Evolutionary conservation across 2,329 filamentous ascomycete genomes (phyloP), one percentile per base, ranked within the genome.

Genomic region (Ceratocystis lukuohia): DNA sequence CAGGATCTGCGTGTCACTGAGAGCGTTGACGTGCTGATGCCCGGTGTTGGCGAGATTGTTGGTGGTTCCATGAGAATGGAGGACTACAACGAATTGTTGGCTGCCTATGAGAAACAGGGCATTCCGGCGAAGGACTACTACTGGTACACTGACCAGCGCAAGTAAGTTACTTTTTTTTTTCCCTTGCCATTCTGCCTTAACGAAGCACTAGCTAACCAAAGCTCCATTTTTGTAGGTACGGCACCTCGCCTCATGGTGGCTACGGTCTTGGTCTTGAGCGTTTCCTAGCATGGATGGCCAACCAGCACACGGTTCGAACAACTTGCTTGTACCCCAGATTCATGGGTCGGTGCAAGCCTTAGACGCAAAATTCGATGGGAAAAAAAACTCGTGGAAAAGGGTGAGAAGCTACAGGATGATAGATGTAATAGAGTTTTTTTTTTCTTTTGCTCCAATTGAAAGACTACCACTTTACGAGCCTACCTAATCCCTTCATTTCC

Each of bases 61-160:
- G 93, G 94, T 69, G 94, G 93, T 4, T 91, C 86, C 71, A 97
- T 99, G 93, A 91, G 94, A 76, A 95, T 96, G 84, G 86, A 92
- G 74, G 86, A 89, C 74, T 91, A 89, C 74, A 89, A 96, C 15
- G 91, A 96, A 80, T 79, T 96, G 70, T 86, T 96, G 81, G 86
- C 82, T 28, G 94, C 90, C 0, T 99, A 95, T 75, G 85, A 91
- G 76, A 85, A 88, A 69, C 88, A 96, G 77, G 88, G 87, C 50
- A 95, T 97, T 75, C 85, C 89, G 72, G 85, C 91, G 22, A 84
- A 83, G 71, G 86, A 88, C 59, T 97, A 97, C 79, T 97, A 95
- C 82, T 99, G 94, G 94, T 99, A 97, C 80, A 95, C 91, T 41
- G 94, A 96, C 78, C 91, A 96, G 83, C 83, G 92, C 74, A 96